Base-by-base conservation (phyloP, 306 rosid species). In the Rosa persica region DNA sequence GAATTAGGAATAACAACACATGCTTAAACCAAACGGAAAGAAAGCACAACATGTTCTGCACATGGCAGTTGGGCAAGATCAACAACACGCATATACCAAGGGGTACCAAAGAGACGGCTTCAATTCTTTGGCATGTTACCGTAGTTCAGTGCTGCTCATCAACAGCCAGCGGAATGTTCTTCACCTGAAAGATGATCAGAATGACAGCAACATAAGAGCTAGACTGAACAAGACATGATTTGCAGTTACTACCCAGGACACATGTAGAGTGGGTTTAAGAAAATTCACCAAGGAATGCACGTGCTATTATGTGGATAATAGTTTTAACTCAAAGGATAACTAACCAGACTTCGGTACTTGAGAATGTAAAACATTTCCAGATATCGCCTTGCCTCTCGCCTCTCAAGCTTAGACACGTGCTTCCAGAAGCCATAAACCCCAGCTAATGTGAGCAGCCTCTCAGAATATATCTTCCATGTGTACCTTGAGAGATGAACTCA, bases 361-460 rank as follows among this genome's bases (percentile, higher is more conserved):
- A 74, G 78, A 58, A 7, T 74, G 68, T 74, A 57, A 42, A 74
- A 74, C 68, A 74, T 74, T 20, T 74, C 78, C 69, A 74, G 68
- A 74, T 74, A 74, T 74, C 58, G n/a, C 78, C 70, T 75, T 42
- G 43, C 66, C 57, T 43, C 78, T 17, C 58, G 70, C 20, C 78
- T 75, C 70, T 75, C 78, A 43, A 75, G 78, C 78, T 60, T 60
- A 17, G 78, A 75, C 12, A 60, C 78, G 19, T 75, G 78, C 78
- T 75, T 75, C 78, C 78, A 75, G 70, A 60, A 75, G 70, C 78
- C 78, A 61, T 60, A 75, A 44, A 75, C 78, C 70, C 78, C 78
- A 75, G 70, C 70, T 60, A 75, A 27, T 19, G 57, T 75, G 70
- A 75, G 78, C 70, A 75, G 30, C 70, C 78, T 75, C 58, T 75